A percentile compares a stretch with the other conserved stretches of the same genome.
phyloP scores from a whole-genome alignment of 2,329 filamentous ascomycete genomes.

The Stemphylium vesicarium region DNA sequence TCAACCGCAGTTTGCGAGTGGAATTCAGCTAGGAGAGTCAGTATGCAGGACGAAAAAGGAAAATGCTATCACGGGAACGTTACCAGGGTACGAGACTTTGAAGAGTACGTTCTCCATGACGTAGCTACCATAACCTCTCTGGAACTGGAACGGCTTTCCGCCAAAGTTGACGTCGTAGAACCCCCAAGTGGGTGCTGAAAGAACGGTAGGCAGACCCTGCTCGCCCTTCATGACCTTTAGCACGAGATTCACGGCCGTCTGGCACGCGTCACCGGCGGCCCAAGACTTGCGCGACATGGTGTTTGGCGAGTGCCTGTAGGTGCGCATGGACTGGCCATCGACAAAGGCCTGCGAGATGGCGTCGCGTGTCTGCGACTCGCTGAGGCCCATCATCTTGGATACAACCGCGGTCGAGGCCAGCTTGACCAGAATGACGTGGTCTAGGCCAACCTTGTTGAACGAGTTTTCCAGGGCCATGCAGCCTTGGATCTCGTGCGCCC shows the following conservation, averaged over 20 bases:
- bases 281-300: constrained; percentile 99
- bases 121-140: constrained; percentile 95
- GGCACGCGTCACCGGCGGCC: constrained; percentile 97
- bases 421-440: constrained; percentile 98
- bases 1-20: constrained; percentile 99
- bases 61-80: constrained; percentile 32
- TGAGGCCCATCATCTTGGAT: constrained; percentile 91
- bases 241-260: constrained; percentile 88
- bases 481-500: constrained; percentile 98
- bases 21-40: constrained; percentile 72
- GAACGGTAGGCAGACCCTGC: constrained; percentile 86
- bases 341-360: constrained; percentile 97
- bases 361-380: constrained; percentile 88
- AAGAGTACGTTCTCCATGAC: constrained; percentile 99
- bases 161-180: constrained; percentile 99
- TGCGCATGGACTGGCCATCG: constrained; percentile 93
- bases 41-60: neutral
- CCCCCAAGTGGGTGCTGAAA: constrained; percentile 92
- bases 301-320: constrained; percentile 96
- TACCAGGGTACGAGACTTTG: constrained; percentile 98
- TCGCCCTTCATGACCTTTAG: constrained; percentile 93
- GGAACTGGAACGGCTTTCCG: constrained; percentile 89
- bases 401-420: constrained; percentile 94
- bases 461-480: constrained; percentile 97
- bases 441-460: constrained; percentile 97